A percentile compares a stretch with the other conserved stretches of the same genome.
Evolutionary conservation across 768 basidiomycete genomes (phyloP).

Genomic region (Steccherinum ochraceum): DNA sequence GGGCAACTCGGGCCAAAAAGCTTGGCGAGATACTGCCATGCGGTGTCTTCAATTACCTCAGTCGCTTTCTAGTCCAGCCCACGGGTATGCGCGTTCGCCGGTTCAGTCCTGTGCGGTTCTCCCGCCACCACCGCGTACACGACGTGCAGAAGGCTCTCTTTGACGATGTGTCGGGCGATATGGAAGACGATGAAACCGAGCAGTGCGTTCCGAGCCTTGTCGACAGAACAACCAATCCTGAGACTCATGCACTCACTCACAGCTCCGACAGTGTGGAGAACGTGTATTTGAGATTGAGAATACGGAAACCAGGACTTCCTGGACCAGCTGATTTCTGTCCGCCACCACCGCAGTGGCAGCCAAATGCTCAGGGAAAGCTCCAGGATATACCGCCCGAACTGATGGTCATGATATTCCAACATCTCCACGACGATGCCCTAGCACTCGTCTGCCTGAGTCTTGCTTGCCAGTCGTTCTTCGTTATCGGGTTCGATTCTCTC

Average conservation of each 20-base stretch:
- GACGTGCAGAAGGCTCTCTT: background rate
- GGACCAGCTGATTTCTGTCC: background rate
- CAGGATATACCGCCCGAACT: background rate
- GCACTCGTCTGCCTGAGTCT: background rate
- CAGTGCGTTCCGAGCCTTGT: no score
- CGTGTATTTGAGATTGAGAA: background rate
- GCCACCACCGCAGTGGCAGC: no score
- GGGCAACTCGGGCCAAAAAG: background rate
- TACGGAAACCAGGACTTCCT: background rate
- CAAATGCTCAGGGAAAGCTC: no score
- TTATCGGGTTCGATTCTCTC: background rate
- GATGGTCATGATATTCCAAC: background rate
- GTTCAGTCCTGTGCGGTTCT: background rate
- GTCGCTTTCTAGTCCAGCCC: background rate
- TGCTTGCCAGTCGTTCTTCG: background rate
- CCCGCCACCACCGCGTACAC: no score
- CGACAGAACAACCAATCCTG: no score
- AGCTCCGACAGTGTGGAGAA: background rate
- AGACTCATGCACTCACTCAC: background rate
- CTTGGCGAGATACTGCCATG: background rate
- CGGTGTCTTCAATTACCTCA: background rate
- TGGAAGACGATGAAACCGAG: background rate
- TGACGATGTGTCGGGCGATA: background rate
- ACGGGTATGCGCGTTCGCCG: background rate
- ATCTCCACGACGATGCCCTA: background rate